Base-by-base conservation (phyloP, 169 alveolate genomes). In the Plasmodium blacklocki region DNA sequence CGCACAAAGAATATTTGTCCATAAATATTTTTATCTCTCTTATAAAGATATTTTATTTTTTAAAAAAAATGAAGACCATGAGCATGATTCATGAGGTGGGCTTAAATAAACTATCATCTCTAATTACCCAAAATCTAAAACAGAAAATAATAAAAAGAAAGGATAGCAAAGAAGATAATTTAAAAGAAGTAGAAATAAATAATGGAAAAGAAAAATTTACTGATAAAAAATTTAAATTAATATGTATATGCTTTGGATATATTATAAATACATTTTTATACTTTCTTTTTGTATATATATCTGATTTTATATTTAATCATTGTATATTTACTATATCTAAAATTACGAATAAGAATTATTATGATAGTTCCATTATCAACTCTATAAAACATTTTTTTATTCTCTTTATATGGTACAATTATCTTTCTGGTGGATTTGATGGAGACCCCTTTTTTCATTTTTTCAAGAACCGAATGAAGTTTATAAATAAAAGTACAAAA, bases 371-470 rank as follows among this genome's bases (percentile, higher is more conserved):
- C 7, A 9, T 63, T n/a, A 56, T 71, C 11, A 66, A 15, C 15
- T 49, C 88, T 6, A 15, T 75, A 3, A 75, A 75, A 54, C 29
- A 7, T 14, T 45, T 54, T 2, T 1, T 26, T 18, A 63, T 47
- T 9, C 66, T 75, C 1, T 47, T 63, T 1, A 15, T 75, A 26
- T 75, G 88, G 88, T 75, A 43, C 29, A 14, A 39, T 12, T 29
- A 75, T 32, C 39, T 47, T 52, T 62, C 88, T 1, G 88, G 64
- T 1, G 88, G 88, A 19, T 75, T 62, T 56, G 88, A 75, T n/a
- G 88, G 88, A 15, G 88, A 75, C 19, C 88, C 88, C 26, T 75
- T 62, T 75, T 75, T 75, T 2, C 88, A 75, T 21, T 49, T 75
- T 15, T 63, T 62, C 68, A 75, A 75, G 43, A 32, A 52, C 15